Evolutionary conservation across 164 flowering plant species (phyloP).

Genomic region (Pachysandra terminalis): DNA sequence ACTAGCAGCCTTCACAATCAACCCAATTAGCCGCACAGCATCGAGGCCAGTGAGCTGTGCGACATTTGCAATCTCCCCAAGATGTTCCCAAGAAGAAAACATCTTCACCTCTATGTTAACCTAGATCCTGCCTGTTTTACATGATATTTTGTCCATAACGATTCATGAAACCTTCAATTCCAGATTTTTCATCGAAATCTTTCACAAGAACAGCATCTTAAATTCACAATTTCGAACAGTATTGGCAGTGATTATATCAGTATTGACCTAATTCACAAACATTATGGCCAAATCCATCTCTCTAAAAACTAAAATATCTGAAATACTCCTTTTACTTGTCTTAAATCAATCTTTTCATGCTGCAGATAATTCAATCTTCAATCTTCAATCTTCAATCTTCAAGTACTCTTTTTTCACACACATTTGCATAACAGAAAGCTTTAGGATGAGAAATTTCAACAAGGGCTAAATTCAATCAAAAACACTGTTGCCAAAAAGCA

Average conservation of each 20-base stretch:
- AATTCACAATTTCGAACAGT: neutral
- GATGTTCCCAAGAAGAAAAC: conserved; percentile 62
- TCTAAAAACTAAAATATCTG: neutral
- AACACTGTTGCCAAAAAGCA: neutral
- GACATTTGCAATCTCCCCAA: conserved; percentile 74
- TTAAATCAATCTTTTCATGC: neutral
- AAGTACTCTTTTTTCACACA: too few species aligned
- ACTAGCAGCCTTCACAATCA: conserved; percentile 84
- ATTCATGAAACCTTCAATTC: neutral
- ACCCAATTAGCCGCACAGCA: conserved; percentile 65
- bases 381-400: neutral
- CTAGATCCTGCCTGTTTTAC: neutral
- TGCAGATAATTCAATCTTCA: neutral
- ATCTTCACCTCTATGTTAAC: conserved; percentile 14
- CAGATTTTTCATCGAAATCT: neutral
- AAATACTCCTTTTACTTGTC: neutral
- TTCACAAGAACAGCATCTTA: neutral
- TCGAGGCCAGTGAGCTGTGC: conserved; percentile 80
- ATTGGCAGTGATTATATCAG: too few species aligned
- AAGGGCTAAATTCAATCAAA: neutral
- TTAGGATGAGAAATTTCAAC: neutral
- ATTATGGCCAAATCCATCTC: neutral
- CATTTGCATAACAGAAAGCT: neutral
- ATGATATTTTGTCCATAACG: neutral
- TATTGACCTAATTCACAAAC: neutral